Evolutionary conservation across 1,284 basidiomycete species (phyloP), one percentile per base, ranked within the genome.

Genomic region (Cutaneotrichosporon sp.): DNA sequence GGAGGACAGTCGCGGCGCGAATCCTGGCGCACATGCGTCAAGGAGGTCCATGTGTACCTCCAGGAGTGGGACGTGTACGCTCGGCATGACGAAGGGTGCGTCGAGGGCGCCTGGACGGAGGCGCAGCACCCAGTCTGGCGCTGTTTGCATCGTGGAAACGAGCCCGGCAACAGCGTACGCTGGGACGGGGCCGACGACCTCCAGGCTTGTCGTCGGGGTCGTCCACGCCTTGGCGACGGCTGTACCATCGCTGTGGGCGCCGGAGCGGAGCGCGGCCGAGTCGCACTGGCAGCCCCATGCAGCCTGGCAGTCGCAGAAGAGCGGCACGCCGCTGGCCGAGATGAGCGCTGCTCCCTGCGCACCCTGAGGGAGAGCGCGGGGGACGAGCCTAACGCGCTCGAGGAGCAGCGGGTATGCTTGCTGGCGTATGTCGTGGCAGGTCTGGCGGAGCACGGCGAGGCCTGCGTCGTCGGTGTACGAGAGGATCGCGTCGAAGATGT

Each of bases 221-320:
- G 9, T 24, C 22, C 46, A 47, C 14, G 22, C 46, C 9, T 24
- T 10, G 22, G 24, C 25, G 25, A 9, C 22, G 8, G 46, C 46
- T 7, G 22, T 24, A 24, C 24, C 24, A 11, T 9, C 6, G 13
- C 22, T 24, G 16, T 47, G 46, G 9, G 11, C 8, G 8, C 24
- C 46, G 24, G 14, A 16, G 14, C 18, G 22, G 14, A 25, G 46
- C 10, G 46, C 46, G 13, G n/a, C 20, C 20, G 20, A 20, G 25
- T 47, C 46, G 25, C 46, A 47, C 46, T 47, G 24, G 46, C 46
- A 47, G 4, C 46, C 25, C 46, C 46, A 47, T 10, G 27, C 24
- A 7, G 46, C 46, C 25, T 47, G 24, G 25, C 46, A 47, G 46
- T 47, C 46, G 25, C 46, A 24, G 46, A 47, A 47, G 14, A 47